Conservation (phyloP, 345 rosid genomes). For the Eucalyptus paniculata region DNA sequence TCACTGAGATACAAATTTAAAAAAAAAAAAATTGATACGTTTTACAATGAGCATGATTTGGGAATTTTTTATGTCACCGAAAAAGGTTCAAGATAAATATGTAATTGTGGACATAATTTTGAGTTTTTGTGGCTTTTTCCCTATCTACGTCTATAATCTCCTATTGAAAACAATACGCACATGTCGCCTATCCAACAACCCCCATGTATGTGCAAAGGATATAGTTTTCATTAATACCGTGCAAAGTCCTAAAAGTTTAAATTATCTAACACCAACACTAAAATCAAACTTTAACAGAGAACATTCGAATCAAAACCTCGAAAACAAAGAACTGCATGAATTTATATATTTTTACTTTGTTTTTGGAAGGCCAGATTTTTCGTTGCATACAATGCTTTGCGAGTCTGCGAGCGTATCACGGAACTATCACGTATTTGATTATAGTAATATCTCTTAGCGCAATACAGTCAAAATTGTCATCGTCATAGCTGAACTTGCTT, state of each 20-base stretch:
- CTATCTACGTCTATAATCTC: neutral
- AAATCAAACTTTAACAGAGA: too few species aligned
- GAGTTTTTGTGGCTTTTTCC: too few species aligned
- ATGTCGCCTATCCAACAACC: rapidly evolving
- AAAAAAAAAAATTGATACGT: too few species aligned
- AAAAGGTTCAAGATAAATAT: too few species aligned
- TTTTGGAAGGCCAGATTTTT: neutral
- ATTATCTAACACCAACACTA: too few species aligned
- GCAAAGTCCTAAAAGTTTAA: neutral
- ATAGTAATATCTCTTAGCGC: too few species aligned
- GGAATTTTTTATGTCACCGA: too few species aligned
- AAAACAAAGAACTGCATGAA: neutral
- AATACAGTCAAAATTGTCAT: too few species aligned
- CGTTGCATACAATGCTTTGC: neutral
- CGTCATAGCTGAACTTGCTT: rapidly evolving
- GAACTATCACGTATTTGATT: neutral
- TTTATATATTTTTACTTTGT: too few species aligned
- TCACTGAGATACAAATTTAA: rapidly evolving
- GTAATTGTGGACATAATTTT: rapidly evolving
- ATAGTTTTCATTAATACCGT: neutral
- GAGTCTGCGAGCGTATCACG: rapidly evolving
- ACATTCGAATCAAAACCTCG: neutral
- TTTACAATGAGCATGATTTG: too few species aligned
- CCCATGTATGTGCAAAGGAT: neutral
- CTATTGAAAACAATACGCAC: neutral